Conservation (phyloP, 345 rosid genomes). For the Citrus unshiu region DNA sequence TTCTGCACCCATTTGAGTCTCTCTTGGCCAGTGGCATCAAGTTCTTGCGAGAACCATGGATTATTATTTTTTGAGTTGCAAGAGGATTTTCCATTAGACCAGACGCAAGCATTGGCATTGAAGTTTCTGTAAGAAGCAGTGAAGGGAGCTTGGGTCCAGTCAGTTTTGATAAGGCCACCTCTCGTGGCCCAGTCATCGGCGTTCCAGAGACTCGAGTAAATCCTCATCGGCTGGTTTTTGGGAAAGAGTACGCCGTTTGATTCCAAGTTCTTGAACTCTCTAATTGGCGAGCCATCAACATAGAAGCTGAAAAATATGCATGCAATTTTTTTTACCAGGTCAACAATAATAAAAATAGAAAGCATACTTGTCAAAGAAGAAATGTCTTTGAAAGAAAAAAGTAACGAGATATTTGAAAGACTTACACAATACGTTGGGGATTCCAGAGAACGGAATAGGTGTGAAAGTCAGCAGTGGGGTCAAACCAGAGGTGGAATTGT, state of each 20-base stretch:
- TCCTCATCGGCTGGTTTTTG: conserved; percentile 39
- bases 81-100: conserved; percentile 30
- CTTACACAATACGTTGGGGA: conserved; percentile 38
- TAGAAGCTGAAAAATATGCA: conserved; percentile 23
- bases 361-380: background rate
- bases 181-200: conserved; percentile 51
- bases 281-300: conserved; percentile 41
- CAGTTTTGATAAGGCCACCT: conserved; percentile 39
- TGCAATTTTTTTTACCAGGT: background rate
- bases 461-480: conserved; percentile 50
- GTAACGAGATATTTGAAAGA: background rate
- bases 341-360: background rate
- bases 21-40: conserved; percentile 23
- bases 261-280: conserved; percentile 50
- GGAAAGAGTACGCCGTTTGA: conserved; percentile 35
- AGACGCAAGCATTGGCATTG: conserved; percentile 33
- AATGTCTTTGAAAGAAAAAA: background rate
- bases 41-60: conserved; percentile 24
- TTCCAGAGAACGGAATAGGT: conserved; percentile 59
- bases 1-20: conserved; percentile 32
- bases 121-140: conserved; percentile 42
- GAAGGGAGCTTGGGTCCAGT: conserved; percentile 49
- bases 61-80: conserved; percentile 15
- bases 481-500: conserved; percentile 53
- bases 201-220: conserved; percentile 36